Evolutionary conservation across 75 land plant genomes (phyloP).

Genomic region (Pinus albicaulis): DNA sequence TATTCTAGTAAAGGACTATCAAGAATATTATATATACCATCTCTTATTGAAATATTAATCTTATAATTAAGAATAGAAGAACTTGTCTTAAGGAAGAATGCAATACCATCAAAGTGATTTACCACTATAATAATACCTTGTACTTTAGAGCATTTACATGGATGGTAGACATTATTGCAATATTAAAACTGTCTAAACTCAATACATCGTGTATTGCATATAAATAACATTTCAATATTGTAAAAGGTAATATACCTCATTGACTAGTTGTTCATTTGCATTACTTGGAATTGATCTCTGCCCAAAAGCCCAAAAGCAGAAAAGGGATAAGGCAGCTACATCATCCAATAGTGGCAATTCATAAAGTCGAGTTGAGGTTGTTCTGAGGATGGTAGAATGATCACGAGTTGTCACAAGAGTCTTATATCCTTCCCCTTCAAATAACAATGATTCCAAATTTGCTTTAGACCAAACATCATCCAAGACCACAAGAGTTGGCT

Average conservation of each 20-base stretch:
- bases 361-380: conserved; percentile 9
- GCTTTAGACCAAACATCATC: conserved; percentile 57
- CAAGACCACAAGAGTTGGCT: conserved; percentile 27
- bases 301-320: conserved; percentile 49
- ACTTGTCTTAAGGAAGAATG: too few species aligned
- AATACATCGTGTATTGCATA: too few species aligned
- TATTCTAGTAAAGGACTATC: too few species aligned
- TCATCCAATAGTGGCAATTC: conserved; percentile 39
- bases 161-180: too few species aligned
- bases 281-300: conserved; percentile 27
- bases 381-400: conserved; percentile 23
- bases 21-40: too few species aligned
- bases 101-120: too few species aligned
- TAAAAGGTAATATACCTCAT: conserved; percentile 30
- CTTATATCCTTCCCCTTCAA: conserved; percentile 32
- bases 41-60: too few species aligned
- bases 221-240: neutral
- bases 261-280: conserved; percentile 34
- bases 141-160: too few species aligned
- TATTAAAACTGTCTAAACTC: too few species aligned
- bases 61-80: too few species aligned
- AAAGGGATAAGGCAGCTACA: conserved; percentile 39
- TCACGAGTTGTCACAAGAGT: conserved; percentile 37
- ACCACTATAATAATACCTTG: too few species aligned
- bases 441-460: conserved; percentile 32